Evolutionary conservation across 208 protist genomes (phyloP).

Genomic region (Crithidia expoeki): DNA sequence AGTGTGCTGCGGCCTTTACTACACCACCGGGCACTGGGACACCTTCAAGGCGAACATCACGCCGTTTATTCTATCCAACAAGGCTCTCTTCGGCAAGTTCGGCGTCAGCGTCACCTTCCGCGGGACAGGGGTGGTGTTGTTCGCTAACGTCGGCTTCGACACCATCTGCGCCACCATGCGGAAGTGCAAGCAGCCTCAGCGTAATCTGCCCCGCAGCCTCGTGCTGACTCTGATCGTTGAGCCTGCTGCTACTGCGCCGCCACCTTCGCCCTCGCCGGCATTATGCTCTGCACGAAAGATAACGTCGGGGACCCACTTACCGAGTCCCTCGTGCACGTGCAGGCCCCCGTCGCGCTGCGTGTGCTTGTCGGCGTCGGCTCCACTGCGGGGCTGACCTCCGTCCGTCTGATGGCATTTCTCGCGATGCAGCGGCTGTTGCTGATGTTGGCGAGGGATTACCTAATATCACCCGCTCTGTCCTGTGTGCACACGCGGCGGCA

Average conservation of each 20-base stretch:
- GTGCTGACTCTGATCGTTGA: slow-evolving; percentile 22
- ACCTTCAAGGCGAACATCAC: slow-evolving; percentile 18
- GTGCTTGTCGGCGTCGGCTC: slow-evolving; percentile 23
- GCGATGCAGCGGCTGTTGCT: slow-evolving; percentile 29
- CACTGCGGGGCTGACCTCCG: slow-evolving; percentile 19
- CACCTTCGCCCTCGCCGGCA: slow-evolving; percentile 19
- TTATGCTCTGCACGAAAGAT: slow-evolving; percentile 21
- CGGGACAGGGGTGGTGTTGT: slow-evolving; percentile 25
- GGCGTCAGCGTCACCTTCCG: slow-evolving; percentile 32
- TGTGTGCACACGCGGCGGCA: slow-evolving; percentile 24
- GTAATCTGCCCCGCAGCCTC: slow-evolving; percentile 21
- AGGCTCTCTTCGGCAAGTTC: slow-evolving; percentile 17
- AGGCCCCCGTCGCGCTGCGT: slow-evolving; percentile 11
- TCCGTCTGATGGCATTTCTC: slow-evolving; percentile 21
- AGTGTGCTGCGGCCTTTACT: slow-evolving; percentile 24
- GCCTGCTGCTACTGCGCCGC: slow-evolving; percentile 27
- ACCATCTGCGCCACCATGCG: slow-evolving; percentile 31
- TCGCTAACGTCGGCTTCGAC: slow-evolving; percentile 35
- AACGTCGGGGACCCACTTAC: slow-evolving; percentile 25
- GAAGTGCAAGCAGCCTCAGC: slow-evolving; percentile 28
- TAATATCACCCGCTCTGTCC: slow-evolving; percentile 13
- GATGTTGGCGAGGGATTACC: slow-evolving; percentile 20
- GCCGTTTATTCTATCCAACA: slow-evolving; percentile 15
- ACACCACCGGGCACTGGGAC: slow-evolving; percentile 25
- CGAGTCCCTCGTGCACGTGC: slow-evolving; percentile 24